These are phyloP conservation scores for Phalaenopsis hybrid DNA, from an alignment of 116 monocot genomes.

Conservation along the genomic window DNA sequence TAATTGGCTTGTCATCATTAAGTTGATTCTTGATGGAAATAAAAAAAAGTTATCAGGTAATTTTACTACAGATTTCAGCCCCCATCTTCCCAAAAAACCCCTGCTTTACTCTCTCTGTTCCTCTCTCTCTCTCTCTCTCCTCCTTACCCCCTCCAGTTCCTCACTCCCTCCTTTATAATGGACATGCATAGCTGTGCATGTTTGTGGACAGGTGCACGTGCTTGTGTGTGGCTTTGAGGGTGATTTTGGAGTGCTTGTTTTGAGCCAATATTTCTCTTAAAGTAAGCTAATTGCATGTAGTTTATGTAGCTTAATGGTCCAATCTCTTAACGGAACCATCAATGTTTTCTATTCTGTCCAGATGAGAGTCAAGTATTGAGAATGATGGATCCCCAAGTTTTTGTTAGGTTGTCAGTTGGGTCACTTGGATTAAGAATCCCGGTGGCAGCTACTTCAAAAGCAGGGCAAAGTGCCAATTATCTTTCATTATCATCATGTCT, in stretches of 20 bases:
- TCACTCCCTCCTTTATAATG: too few species aligned
- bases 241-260: background rate
- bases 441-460: constrained; percentile 19
- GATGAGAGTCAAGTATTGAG: constrained; percentile 26
- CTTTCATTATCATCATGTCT: constrained; percentile 22
- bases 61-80: background rate
- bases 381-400: constrained; percentile 81
- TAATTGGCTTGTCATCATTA: background rate
- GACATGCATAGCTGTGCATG: background rate
- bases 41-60: background rate
- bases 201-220: background rate
- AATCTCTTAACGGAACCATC: background rate
- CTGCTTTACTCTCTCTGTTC: too few species aligned
- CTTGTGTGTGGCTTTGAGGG: background rate
- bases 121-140: too few species aligned
- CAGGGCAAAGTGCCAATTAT: background rate
- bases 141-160: too few species aligned
- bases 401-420: constrained; percentile 69
- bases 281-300: background rate
- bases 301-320: background rate
- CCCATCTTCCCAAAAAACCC: too few species aligned
- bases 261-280: background rate
- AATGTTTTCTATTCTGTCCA: background rate
- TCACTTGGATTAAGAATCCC: constrained; percentile 64
- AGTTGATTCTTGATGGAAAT: background rate